Evolutionary conservation across 495 filamentous ascomycete genomes (phyloP).

Genomic region (Amorphotheca resinae): DNA sequence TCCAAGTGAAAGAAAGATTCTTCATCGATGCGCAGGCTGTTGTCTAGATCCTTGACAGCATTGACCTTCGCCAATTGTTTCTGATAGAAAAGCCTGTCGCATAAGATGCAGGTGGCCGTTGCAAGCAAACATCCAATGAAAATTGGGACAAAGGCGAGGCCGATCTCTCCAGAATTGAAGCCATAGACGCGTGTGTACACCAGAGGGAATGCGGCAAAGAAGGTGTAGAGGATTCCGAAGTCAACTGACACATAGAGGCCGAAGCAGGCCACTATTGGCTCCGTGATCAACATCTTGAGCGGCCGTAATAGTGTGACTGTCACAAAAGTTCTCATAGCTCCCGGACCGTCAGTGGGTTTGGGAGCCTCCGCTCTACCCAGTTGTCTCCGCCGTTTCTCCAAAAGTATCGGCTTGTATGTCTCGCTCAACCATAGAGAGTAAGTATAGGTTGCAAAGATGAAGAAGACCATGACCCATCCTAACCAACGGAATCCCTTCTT

Average conservation of each 20-base stretch:
- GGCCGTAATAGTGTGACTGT: conserved; percentile 23
- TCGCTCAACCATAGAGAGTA: conserved; percentile 35
- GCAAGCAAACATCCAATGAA: conserved; percentile 17
- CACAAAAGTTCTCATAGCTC: not conserved
- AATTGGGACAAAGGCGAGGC: conserved; percentile 24
- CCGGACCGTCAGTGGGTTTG: not conserved
- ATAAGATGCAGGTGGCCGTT: not conserved
- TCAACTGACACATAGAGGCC: conserved; percentile 33
- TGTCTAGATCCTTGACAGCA: not conserved
- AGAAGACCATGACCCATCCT: conserved; percentile 50
- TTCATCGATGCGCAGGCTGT: not conserved
- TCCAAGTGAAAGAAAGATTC: not conserved
- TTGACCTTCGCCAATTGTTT: conserved; percentile 9
- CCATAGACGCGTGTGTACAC: conserved; percentile 19
- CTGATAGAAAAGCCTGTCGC: conserved; percentile 3
- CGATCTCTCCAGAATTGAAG: conserved; percentile 14
- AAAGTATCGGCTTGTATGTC: conserved; percentile 25
- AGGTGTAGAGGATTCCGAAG: conserved; percentile 31
- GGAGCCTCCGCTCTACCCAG: conserved; percentile 1
- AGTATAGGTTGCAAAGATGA: conserved; percentile 38
- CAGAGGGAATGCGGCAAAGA: conserved; percentile 27
- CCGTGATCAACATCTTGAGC: conserved; percentile 30
- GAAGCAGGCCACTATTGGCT: conserved; percentile 33
- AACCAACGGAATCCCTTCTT: conserved; percentile 47
- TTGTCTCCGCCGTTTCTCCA: conserved; percentile 4